These are phyloP conservation scores for Hydrangea macrophylla DNA, from an alignment of 148 eudicot genomes.

Conservation along the genomic window DNA sequence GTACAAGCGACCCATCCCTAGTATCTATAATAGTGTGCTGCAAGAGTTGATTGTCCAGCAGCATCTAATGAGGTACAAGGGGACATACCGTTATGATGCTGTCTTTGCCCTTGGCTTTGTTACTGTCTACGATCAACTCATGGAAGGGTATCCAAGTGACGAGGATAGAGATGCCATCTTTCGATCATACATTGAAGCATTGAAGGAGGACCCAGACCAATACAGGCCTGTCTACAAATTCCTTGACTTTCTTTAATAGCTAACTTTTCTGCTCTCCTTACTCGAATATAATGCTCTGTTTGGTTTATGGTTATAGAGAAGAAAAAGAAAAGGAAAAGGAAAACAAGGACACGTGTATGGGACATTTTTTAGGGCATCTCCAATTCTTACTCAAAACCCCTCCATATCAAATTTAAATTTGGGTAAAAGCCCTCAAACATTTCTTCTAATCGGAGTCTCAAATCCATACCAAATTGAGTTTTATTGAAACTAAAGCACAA, in stretches of 20 bases:
- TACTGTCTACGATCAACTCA: constrained; percentile 92
- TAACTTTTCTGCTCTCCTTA: too few species aligned
- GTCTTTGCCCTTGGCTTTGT: constrained; percentile 98
- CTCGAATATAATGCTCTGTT: too few species aligned
- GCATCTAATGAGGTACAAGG: constrained; percentile 86
- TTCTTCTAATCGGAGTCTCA: too few species aligned
- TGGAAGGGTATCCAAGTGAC: constrained; percentile 95
- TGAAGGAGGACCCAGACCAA: constrained; percentile 79
- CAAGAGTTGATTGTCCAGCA: constrained; percentile 94
- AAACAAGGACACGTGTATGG: too few species aligned
- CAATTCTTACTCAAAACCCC: too few species aligned
- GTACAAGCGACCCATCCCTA: constrained; percentile 88
- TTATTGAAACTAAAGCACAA: too few species aligned
- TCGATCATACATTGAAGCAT: constrained; percentile 77
- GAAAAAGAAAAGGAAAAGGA: too few species aligned
- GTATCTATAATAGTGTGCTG: constrained; percentile 89
- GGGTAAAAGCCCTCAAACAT: too few species aligned
- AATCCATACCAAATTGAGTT: too few species aligned
- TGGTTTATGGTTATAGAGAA: too few species aligned
- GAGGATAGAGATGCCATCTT: constrained; percentile 82
- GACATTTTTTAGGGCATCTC: too few species aligned
- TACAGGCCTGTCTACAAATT: constrained; percentile 47
- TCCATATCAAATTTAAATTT: too few species aligned
- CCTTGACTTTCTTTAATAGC: neutral
- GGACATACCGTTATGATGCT: constrained; percentile 70